Base-by-base conservation (phyloP, 164 flowering plant genomes). In the Houttuynia cordata region DNA sequence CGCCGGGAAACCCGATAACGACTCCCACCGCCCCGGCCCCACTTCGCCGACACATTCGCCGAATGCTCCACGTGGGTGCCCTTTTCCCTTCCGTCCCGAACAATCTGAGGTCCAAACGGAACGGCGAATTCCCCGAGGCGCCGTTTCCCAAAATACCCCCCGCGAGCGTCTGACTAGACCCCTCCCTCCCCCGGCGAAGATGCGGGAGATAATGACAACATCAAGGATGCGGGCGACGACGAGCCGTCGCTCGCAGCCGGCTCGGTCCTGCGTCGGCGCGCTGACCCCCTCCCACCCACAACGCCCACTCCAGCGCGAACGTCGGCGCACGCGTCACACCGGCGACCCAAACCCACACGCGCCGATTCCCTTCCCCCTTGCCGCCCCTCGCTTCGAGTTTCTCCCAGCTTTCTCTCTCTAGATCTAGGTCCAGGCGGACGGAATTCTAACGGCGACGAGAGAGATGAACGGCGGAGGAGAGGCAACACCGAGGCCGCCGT, bases 391-490 rank as follows among this genome's bases (percentile, higher is more conserved):
- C 14, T 45, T n/a, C 8, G 4, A 10, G 14, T 45, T 17, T 3
- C 49, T 17, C 14, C 1, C 49, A 12, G 4, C 49, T 3, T 17
- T 45, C 49, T 17, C 49, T 3, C 37, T 30, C 37, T 30, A 30
- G 37, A 30, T 30, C 37, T 30, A 6, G 2, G 6, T 30, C 37
- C 4, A 2, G 37, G 37, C 2, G 4, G 37, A 30, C 37, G 37
- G 47, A 60, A 20, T 53, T 40, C 37, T 54, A 54, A 54, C 57
- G 57, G 34, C 57, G 37, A 17, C 23, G n/a, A n/a, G 18, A 51
- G 25, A 37, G 62, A 40, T n/a, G 58, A 71, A 60, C 62, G 74
- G 67, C 39, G 60, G 56, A 51, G 22, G 58, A 13, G 71, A 65
- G 20, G 47, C 64, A 25, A 57, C 57, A 51, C 41, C 65, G 22